Percentiles rank a stretch among this genome's conserved stretches.
These are phyloP conservation scores for Dionaea muscipula DNA, from an alignment of 179 eudicot species.

Conservation along the genomic window DNA sequence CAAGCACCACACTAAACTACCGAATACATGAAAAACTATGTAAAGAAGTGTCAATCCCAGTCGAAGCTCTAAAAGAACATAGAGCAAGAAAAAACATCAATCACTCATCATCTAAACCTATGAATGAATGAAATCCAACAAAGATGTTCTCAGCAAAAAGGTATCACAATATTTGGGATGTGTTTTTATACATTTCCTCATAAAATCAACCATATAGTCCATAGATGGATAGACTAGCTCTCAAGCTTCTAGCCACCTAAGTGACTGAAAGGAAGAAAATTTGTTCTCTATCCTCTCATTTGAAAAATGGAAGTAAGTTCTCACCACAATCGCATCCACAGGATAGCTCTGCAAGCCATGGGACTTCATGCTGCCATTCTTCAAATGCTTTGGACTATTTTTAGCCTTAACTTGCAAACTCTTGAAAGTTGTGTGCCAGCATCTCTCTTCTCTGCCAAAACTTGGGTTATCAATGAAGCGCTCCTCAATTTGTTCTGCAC, in stretches of 20 bases:
- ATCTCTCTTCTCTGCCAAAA: slow-evolving; percentile 56
- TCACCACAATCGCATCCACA: slow-evolving; percentile 67
- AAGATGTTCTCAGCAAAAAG: not conserved
- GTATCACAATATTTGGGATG: not conserved
- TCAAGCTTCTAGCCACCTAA: not conserved
- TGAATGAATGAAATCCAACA: not conserved
- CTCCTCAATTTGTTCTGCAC: slow-evolving; percentile 51
- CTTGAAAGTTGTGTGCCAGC: slow-evolving; percentile 86
- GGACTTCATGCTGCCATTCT: slow-evolving; percentile 24
- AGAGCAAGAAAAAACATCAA: not conserved
- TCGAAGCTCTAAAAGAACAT: not conserved
- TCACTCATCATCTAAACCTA: not conserved
- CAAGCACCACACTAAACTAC: too few relatives aligned
- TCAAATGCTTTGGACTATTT: slow-evolving; percentile 36
- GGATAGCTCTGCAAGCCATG: slow-evolving; percentile 39
- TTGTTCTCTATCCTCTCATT: not conserved
- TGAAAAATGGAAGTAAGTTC: slow-evolving; percentile 10
- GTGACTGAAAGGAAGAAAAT: not conserved
- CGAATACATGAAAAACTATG: too few relatives aligned
- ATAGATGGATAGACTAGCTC: not conserved
- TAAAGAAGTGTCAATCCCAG: too few relatives aligned
- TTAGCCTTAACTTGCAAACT: slow-evolving; percentile 58
- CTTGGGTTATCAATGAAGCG: slow-evolving; percentile 21
- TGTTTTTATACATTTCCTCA: too few relatives aligned
- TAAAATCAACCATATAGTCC: too few relatives aligned